phyloP scores from a whole-genome alignment of 768 basidiomycete species.

The Trametes cingulata region DNA sequence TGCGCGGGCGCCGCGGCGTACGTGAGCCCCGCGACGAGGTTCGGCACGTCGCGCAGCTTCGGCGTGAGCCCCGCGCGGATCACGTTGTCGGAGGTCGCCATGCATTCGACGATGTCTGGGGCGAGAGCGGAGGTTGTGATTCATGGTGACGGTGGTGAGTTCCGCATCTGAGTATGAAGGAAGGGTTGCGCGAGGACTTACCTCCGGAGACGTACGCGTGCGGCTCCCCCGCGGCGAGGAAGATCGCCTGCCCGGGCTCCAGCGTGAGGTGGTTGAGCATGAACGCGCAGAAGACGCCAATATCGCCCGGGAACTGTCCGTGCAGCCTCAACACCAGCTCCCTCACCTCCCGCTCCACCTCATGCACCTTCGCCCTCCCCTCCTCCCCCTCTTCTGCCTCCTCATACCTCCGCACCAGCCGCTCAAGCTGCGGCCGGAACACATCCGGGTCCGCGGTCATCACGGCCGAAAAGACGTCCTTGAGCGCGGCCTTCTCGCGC shows the following conservation, averaged over 20 bases:
- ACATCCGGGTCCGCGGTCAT: conserved; percentile 71
- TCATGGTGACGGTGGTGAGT: not conserved
- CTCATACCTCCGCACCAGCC: conserved; percentile 65
- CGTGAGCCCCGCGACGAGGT: conserved; percentile 84
- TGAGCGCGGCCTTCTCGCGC: conserved; percentile 63
- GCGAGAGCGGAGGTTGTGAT: not conserved
- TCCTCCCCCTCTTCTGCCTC: too few relatives aligned
- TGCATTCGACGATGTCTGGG: conserved; percentile 95
- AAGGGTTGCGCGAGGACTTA: conserved; percentile 37
- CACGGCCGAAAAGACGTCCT: conserved; percentile 74
- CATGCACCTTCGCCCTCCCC: conserved; percentile 38
- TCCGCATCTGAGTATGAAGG: not conserved
- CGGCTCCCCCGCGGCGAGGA: conserved; percentile 93
- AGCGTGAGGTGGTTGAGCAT: conserved; percentile 85
- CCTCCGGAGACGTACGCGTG: conserved; percentile 96
- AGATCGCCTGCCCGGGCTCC: conserved; percentile 85
- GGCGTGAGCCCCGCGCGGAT: conserved; percentile 98
- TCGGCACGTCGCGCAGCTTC: conserved; percentile 91
- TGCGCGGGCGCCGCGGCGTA: conserved; percentile 71
- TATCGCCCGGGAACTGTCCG: conserved; percentile 85
- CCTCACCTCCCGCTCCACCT: conserved; percentile 48
- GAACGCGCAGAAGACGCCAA: conserved; percentile 92
- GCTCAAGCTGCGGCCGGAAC: conserved; percentile 55
- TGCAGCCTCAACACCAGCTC: conserved; percentile 65
- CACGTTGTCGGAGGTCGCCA: conserved; percentile 99